Conservation (phyloP, 202 grass and related monocot species). For the Carex sylvatica region DNA sequence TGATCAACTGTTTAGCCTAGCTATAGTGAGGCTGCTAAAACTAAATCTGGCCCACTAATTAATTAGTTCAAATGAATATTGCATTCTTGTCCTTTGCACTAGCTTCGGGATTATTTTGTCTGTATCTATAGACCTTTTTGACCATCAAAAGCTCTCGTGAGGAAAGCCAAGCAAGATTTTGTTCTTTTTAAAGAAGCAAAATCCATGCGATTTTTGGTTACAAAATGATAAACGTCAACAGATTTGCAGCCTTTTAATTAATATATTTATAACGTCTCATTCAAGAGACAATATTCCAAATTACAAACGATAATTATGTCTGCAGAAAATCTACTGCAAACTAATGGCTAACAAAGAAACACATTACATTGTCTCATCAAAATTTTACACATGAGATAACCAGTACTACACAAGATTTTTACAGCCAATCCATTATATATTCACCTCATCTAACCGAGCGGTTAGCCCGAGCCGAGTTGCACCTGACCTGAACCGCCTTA, state of each 20-base stretch:
- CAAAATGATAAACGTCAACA: too few relatives aligned
- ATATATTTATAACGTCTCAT: not conserved
- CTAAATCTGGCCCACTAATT: not conserved
- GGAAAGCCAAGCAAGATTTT: not conserved
- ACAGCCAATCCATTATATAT: not conserved
- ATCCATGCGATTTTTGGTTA: not conserved
- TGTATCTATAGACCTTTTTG: not conserved
- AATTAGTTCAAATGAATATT: constrained; percentile 6
- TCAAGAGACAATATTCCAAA: not conserved
- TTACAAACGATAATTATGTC: not conserved
- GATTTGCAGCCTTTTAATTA: not conserved
- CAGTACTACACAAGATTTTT: not conserved
- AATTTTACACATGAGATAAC: not conserved
- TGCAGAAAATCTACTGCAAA: constrained; percentile 7
- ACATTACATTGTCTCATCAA: not conserved
- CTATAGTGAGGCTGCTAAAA: too few relatives aligned
- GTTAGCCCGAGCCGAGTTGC: constrained; percentile 8
- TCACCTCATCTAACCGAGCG: constrained; percentile 18
- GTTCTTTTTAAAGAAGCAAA: not conserved
- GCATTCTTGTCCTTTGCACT: constrained; percentile 1
- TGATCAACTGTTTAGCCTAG: not conserved
- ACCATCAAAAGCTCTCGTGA: not conserved
- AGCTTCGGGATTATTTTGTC: constrained; percentile 13
- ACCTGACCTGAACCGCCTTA: constrained; percentile 26
- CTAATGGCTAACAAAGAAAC: not conserved